A percentile compares a stretch with the other conserved stretches of the same genome.
Conservation (phyloP, 306 rosid genomes). For the Carpinus fangiana region DNA sequence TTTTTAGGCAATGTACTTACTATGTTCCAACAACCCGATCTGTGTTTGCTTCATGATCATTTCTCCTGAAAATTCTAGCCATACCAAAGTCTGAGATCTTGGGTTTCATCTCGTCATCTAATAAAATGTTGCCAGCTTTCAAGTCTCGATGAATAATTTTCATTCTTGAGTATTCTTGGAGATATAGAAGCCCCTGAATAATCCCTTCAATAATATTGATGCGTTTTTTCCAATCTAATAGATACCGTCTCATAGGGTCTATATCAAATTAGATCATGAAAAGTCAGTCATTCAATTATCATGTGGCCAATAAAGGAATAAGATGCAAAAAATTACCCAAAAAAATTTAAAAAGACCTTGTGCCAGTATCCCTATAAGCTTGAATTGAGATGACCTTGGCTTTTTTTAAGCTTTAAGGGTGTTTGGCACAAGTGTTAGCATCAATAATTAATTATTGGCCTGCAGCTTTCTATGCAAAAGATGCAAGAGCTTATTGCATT, state of each 20-base stretch:
- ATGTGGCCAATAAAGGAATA: background rate
- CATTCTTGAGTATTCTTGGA: conserved; percentile 38
- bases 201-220: conserved; percentile 36
- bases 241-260: conserved; percentile 16
- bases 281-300: too few relatives aligned
- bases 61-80: conserved; percentile 29
- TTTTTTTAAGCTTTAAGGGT: background rate
- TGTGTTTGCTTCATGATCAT: conserved; percentile 33
- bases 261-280: background rate
- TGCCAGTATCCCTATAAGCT: background rate
- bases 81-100: conserved; percentile 45
- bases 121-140: conserved; percentile 42
- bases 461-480: background rate
- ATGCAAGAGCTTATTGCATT: background rate
- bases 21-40: conserved; percentile 41
- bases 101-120: conserved; percentile 29
- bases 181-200: conserved; percentile 41
- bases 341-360: background rate
- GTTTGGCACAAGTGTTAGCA: background rate
- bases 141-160: conserved; percentile 37
- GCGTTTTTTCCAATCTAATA: conserved; percentile 33
- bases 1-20: background rate
- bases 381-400: too few relatives aligned
- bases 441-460: background rate
- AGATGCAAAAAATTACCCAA: too few relatives aligned